A percentile compares a stretch with the other conserved stretches of the same genome.
phyloP scores from a whole-genome alignment of 2,329 filamentous ascomycete genomes.

The Pestalotiopsis fici region DNA sequence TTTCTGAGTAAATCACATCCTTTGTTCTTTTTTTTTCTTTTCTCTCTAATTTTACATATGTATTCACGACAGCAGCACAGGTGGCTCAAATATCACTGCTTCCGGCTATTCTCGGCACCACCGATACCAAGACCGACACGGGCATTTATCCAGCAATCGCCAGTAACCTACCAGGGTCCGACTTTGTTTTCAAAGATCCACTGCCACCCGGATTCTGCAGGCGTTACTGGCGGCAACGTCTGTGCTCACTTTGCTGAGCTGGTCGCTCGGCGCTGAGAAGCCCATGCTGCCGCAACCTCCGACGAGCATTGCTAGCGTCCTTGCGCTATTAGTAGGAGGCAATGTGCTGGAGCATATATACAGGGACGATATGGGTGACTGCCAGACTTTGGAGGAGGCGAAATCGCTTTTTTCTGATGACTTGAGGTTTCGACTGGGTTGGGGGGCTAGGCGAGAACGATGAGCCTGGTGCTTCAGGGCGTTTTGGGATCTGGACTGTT shows the following conservation, averaged over 20 bases:
- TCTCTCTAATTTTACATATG: no score
- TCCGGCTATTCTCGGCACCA: background rate
- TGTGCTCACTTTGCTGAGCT: slow-evolving; percentile 11
- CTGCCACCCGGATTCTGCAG: background rate
- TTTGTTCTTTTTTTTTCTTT: no score
- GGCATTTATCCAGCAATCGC: background rate
- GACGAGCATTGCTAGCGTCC: slow-evolving; percentile 13
- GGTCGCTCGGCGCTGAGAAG: slow-evolving; percentile 11
- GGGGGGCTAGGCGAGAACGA: background rate
- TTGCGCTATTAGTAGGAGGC: slow-evolving; percentile 15
- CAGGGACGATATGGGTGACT: background rate
- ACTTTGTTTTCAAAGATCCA: background rate
- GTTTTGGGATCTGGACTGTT: background rate
- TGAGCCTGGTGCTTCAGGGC: background rate
- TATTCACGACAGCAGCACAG: background rate
- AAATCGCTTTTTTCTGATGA: background rate
- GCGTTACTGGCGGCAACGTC: background rate
- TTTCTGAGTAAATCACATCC: no score
- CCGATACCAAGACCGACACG: background rate
- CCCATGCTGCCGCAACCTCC: slow-evolving; percentile 14
- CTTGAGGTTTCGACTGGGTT: background rate
- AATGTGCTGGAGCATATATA: slow-evolving; percentile 11
- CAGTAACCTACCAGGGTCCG: background rate
- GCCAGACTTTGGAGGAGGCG: background rate
- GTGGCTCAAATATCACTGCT: background rate